Evolutionary conservation across 192 early-diverging fungal species (phyloP), one percentile per base, ranked within the genome.

Genomic region (Gigaspora rosea): DNA sequence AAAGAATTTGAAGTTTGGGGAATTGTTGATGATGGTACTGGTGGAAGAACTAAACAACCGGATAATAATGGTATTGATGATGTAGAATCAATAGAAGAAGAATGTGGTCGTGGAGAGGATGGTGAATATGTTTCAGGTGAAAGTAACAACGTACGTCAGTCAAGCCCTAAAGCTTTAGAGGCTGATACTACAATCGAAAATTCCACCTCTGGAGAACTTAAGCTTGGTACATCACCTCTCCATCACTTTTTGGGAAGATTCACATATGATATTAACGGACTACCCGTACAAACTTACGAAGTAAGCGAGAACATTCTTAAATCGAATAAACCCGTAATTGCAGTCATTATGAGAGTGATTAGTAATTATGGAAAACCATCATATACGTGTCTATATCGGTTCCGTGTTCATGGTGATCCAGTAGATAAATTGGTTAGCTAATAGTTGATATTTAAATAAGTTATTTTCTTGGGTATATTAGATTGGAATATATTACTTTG

Each of bases 301-400:
- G 68, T 83, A 62, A 12, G 52, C 35, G 10, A 75, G 75, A 49
- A 71, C 58, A 52, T 70, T 80, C 10, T 72, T 73, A 71, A 81
- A 84, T 36, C 71, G 79, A 67, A 71, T 85, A 54, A 84, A 81
- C 49, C 80, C 57, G 79, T 89, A 75, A 82, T 85, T 41, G 78
- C 85, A 8, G 79, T 92, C 13, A 81, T 90, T 8, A 78, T 94
- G 56, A 86, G 84, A 47, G 74, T 94, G 71, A 84, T 82, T 20
- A 87, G 84, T 59, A 94, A 94, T 80, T 92, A 90, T 89, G 93
- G 93, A 2, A 82, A 93, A 73, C 83, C 85, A 33, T 81, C 86
- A 12, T 89, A 91, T 76, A 94, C 93, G 10, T 93, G 91, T 63
- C 46, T 94, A 41, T 94, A 94, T 80, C 88, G 93, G 58, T 85